These are phyloP conservation scores for Musa balbisiana DNA, from an alignment of 202 grass and related monocot genomes.

Conservation along the genomic window DNA sequence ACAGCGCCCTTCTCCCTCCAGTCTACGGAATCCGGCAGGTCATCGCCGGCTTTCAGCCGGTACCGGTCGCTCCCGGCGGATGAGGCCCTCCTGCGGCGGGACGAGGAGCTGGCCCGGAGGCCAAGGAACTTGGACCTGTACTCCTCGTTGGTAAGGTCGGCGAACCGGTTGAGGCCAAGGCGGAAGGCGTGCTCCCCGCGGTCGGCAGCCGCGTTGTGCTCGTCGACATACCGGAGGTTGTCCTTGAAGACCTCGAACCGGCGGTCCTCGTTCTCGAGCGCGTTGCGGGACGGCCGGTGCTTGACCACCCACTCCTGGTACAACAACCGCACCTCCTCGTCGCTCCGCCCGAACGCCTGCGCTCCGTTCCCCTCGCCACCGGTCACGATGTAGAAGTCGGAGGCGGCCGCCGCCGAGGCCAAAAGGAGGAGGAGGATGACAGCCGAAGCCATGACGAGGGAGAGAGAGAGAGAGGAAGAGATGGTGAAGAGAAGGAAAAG, in stretches of 20 bases:
- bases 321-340: constrained; percentile 29
- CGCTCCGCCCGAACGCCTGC: constrained; percentile 12
- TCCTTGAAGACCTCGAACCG: constrained; percentile 45
- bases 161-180: constrained; percentile 56
- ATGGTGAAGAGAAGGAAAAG: not conserved
- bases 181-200: constrained; percentile 35
- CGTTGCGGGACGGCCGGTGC: constrained; percentile 18
- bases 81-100: not conserved
- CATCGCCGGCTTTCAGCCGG: constrained; percentile 15
- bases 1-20: constrained; percentile 42
- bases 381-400: not conserved
- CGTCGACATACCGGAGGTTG: constrained; percentile 48
- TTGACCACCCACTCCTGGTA: constrained; percentile 27
- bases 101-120: constrained; percentile 6
- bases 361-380: not conserved
- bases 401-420: not conserved
- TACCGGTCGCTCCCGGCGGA: constrained; percentile 20
- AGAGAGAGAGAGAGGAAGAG: constrained; percentile 1
- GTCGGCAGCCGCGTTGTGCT: constrained; percentile 56
- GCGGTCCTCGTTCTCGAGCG: constrained; percentile 12
- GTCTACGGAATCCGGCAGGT: constrained; percentile 37
- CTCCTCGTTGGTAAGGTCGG: constrained; percentile 55
- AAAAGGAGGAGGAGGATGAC: not conserved
- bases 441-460: not conserved
- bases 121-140: constrained; percentile 35